Evolutionary conservation across 2,329 filamentous ascomycete species (phyloP).

Genomic region (Metarhizium rileyi): DNA sequence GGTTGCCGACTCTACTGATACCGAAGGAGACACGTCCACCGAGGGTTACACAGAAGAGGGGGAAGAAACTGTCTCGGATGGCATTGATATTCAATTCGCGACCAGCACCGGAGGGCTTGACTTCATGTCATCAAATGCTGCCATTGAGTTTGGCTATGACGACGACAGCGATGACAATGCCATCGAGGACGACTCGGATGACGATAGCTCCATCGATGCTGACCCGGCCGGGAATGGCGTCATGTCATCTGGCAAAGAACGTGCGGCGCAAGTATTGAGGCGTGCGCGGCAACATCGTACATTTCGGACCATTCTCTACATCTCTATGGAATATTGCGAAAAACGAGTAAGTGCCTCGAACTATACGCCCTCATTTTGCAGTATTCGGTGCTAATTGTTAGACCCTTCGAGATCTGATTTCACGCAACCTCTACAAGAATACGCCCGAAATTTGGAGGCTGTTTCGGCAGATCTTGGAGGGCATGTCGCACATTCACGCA

Average conservation of each 20-base stretch:
- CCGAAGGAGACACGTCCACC: slow-evolving; percentile 47
- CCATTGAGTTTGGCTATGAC: slow-evolving; percentile 69
- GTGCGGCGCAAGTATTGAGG: slow-evolving; percentile 17
- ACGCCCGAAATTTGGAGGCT: slow-evolving; percentile 77
- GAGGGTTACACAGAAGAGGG: slow-evolving; percentile 33
- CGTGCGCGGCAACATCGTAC: slow-evolving; percentile 36
- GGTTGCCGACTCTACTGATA: slow-evolving; percentile 39
- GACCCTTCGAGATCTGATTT: slow-evolving; percentile 83
- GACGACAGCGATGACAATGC: slow-evolving; percentile 34
- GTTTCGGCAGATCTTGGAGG: slow-evolving; percentile 85
- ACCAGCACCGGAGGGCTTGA: slow-evolving; percentile 75
- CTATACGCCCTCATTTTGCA: neutral
- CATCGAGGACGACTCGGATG: slow-evolving; percentile 38
- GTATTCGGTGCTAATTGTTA: slow-evolving; percentile 9
- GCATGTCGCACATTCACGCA: slow-evolving; percentile 79
- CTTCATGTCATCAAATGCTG: slow-evolving; percentile 81
- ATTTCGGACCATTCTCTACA: slow-evolving; percentile 73
- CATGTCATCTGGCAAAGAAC: slow-evolving; percentile 21
- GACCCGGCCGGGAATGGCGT: slow-evolving; percentile 19
- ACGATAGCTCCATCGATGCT: slow-evolving; percentile 27
- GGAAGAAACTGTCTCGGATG: slow-evolving; percentile 28
- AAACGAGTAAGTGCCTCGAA: slow-evolving; percentile 50
- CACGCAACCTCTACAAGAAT: slow-evolving; percentile 62
- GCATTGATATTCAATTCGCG: slow-evolving; percentile 47
- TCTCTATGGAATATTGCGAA: slow-evolving; percentile 98